Evolutionary conservation across 2,329 filamentous ascomycete genomes (phyloP).

Genomic region (Pestalotiopsis sp.): DNA sequence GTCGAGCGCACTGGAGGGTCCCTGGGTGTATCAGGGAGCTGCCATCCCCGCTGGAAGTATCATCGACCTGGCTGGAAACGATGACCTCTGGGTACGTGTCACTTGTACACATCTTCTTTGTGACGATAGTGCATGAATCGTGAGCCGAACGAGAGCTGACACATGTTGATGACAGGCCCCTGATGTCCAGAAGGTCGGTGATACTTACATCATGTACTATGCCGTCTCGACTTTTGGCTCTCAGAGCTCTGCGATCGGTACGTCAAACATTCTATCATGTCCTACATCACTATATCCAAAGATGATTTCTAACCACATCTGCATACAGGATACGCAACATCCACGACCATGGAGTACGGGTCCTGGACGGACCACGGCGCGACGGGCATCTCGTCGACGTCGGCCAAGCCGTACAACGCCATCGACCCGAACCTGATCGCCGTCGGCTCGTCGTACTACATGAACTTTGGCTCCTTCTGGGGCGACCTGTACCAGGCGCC

Average conservation of each 20-base stretch:
- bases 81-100: slow-evolving; percentile 43
- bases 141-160: neutral
- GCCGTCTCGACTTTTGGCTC: slow-evolving; percentile 64
- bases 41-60: slow-evolving; percentile 39
- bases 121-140: neutral
- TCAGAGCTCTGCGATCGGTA: slow-evolving; percentile 61
- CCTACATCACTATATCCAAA: neutral
- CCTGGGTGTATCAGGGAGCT: slow-evolving; percentile 45
- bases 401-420: slow-evolving; percentile 54
- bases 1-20: slow-evolving; percentile 37
- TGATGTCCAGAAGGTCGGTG: slow-evolving; percentile 60
- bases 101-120: neutral
- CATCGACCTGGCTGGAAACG: slow-evolving; percentile 41
- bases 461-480: slow-evolving; percentile 74
- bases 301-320: neutral
- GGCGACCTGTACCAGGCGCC: slow-evolving; percentile 62
- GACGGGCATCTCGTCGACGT: slow-evolving; percentile 50
- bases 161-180: slow-evolving; percentile 56
- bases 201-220: slow-evolving; percentile 68
- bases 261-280: neutral
- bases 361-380: slow-evolving; percentile 63
- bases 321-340: slow-evolving; percentile 42
- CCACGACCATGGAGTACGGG: slow-evolving; percentile 50
- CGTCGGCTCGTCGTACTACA: slow-evolving; percentile 42
- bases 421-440: slow-evolving; percentile 61